These are phyloP conservation scores for Ascosphaera aggregata DNA, from an alignment of 2,329 filamentous ascomycete species.

Conservation along the genomic window DNA sequence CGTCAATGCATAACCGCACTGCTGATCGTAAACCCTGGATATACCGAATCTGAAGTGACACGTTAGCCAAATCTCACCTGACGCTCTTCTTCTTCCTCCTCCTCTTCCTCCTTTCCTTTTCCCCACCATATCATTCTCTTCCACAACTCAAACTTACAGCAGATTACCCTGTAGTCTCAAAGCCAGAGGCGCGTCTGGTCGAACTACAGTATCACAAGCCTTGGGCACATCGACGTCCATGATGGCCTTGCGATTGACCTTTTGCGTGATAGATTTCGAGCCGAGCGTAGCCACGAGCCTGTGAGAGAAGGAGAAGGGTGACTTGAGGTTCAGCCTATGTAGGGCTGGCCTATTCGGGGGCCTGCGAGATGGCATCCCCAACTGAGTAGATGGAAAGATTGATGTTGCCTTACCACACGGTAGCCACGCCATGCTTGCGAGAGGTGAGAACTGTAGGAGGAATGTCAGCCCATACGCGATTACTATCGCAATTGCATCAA, in stretches of 20 bases:
- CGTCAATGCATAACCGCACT: slow-evolving; percentile 63
- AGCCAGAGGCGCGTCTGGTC: slow-evolving; percentile 69
- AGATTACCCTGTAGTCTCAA: slow-evolving; percentile 74
- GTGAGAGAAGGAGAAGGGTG: background rate
- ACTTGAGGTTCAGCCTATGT: background rate
- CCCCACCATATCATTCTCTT: too few relatives aligned
- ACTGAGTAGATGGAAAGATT: background rate
- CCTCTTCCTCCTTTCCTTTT: slow-evolving; percentile 2
- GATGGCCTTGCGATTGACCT: slow-evolving; percentile 65
- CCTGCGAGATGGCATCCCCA: too few relatives aligned
- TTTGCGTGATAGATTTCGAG: slow-evolving; percentile 43
- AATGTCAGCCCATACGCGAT: too few relatives aligned
- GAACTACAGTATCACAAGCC: slow-evolving; percentile 71
- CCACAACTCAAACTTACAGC: slow-evolving; percentile 27
- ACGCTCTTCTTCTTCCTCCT: too few relatives aligned
- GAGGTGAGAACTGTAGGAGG: slow-evolving; percentile 60
- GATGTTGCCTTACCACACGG: slow-evolving; percentile 48
- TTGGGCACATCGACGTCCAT: slow-evolving; percentile 67
- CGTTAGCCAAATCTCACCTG: too few relatives aligned
- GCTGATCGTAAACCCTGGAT: slow-evolving; percentile 63
- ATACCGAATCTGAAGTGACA: slow-evolving; percentile 59
- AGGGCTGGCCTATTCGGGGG: too few relatives aligned
- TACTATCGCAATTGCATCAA: too few relatives aligned
- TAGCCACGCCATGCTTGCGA: slow-evolving; percentile 76
- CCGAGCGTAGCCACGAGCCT: slow-evolving; percentile 88